These are phyloP conservation scores for Quercus mongolica DNA, from an alignment of 306 rosid genomes.

Conservation along the genomic window DNA sequence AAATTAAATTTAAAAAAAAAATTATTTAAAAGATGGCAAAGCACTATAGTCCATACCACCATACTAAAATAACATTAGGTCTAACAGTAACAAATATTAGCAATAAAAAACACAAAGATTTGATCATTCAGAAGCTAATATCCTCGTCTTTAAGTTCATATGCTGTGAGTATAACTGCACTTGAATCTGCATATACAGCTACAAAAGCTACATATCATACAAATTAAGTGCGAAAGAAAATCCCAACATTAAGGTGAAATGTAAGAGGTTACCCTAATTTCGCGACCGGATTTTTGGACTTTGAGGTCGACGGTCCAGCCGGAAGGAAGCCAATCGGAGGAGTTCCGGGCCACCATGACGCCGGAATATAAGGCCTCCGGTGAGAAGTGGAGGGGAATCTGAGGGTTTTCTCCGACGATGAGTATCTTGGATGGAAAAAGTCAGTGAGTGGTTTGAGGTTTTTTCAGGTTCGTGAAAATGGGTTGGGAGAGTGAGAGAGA, in stretches of 20 bases:
- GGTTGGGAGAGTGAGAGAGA: not conserved
- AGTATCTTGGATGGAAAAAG: not conserved
- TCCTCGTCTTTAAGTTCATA: not conserved
- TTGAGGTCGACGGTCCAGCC: conserved; percentile 43
- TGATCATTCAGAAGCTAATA: not conserved
- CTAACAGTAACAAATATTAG: not conserved
- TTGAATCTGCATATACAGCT: not conserved
- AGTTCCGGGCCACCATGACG: conserved; percentile 26
- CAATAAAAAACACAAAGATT: not conserved
- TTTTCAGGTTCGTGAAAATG: not conserved
- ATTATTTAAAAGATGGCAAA: not conserved
- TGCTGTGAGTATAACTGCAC: not conserved
- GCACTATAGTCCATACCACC: not conserved
- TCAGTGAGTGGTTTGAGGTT: not conserved
- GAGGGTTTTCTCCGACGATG: not conserved
- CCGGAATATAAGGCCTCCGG: not conserved
- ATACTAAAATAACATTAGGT: not conserved
- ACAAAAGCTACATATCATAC: not conserved
- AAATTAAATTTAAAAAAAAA: too few relatives aligned
- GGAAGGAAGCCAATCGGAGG: conserved; percentile 49
- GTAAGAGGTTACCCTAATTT: conserved; percentile 34
- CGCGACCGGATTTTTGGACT: conserved; percentile 36
- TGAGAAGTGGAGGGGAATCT: conserved; percentile 24
- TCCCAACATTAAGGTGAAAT: not conserved
- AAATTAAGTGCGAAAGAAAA: not conserved